A percentile compares a stretch with the other conserved stretches of the same genome.
Evolutionary conservation across 345 rosid genomes (phyloP).

Genomic region (Populus deltoides): DNA sequence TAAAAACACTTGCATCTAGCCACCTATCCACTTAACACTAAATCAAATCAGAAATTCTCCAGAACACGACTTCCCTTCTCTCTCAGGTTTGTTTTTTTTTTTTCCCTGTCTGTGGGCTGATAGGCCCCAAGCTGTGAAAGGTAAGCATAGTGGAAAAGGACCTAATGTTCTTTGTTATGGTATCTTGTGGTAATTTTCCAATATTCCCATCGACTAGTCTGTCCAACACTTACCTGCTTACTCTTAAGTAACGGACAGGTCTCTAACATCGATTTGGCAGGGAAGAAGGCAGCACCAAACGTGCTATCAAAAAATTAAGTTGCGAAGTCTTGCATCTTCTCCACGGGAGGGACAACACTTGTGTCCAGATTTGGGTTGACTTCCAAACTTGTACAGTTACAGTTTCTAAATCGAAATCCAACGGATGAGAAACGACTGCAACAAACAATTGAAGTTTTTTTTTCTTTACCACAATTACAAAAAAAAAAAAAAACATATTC

Average conservation of each 20-base stretch:
- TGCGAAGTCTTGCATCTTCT: conserved; percentile 1
- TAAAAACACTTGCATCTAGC: too few species aligned
- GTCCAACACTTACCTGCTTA: too few species aligned
- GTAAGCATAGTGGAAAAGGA: neutral
- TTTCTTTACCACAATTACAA: too few species aligned
- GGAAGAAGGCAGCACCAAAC: neutral
- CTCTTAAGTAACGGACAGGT: too few species aligned
- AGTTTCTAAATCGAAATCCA: conserved; percentile 9
- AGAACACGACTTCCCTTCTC: too few species aligned
- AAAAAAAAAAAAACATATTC: too few species aligned
- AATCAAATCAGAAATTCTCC: too few species aligned
- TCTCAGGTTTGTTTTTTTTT: too few species aligned
- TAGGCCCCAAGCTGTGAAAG: neutral
- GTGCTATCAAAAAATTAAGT: neutral
- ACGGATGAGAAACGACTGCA: neutral
- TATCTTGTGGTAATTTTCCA: neutral
- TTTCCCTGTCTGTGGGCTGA: neutral
- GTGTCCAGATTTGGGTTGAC: neutral
- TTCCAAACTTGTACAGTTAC: neutral
- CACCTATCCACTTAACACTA: too few species aligned
- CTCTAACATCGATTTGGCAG: neutral
- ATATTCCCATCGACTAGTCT: neutral
- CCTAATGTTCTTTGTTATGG: neutral
- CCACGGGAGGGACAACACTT: neutral
- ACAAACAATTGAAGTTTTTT: neutral